These are phyloP conservation scores for Colletotrichum sp. DNA, from an alignment of 2,329 filamentous ascomycete species.

Conservation along the genomic window DNA sequence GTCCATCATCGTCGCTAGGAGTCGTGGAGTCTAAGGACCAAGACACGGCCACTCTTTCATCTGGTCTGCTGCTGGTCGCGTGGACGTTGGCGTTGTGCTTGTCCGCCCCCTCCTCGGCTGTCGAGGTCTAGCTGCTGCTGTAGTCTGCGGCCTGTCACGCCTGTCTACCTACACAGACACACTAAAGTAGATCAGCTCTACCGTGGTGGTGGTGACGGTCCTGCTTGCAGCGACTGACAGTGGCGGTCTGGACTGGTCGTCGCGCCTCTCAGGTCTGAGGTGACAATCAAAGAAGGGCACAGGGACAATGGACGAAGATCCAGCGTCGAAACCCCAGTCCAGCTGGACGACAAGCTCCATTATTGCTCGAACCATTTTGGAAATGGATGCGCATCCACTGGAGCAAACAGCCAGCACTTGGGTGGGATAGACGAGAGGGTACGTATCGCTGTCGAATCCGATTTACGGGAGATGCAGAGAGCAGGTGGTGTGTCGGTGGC, in stretches of 20 bases:
- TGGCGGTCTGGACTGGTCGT: slow-evolving; percentile 4
- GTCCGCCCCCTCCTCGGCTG: background rate
- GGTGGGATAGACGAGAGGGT: background rate
- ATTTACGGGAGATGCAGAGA: slow-evolving; percentile 1
- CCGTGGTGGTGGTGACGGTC: background rate
- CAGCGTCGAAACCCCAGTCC: background rate
- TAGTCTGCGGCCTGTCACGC: background rate
- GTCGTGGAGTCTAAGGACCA: background rate
- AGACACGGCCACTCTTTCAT: background rate
- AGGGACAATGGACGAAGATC: background rate
- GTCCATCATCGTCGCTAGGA: background rate
- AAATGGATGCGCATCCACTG: background rate
- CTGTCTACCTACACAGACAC: background rate
- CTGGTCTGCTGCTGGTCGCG: background rate
- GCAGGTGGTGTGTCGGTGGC: background rate
- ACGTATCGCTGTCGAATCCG: background rate
- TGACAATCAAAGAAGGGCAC: background rate
- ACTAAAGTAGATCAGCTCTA: background rate
- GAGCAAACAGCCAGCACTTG: background rate
- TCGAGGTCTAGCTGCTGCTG: background rate
- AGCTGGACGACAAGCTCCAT: background rate
- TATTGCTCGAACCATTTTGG: background rate
- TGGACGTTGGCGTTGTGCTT: background rate
- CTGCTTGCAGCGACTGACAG: background rate
- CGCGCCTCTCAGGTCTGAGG: background rate